phyloP scores from a whole-genome alignment of 441 rosid species.

The Syzygium syzygioides region DNA sequence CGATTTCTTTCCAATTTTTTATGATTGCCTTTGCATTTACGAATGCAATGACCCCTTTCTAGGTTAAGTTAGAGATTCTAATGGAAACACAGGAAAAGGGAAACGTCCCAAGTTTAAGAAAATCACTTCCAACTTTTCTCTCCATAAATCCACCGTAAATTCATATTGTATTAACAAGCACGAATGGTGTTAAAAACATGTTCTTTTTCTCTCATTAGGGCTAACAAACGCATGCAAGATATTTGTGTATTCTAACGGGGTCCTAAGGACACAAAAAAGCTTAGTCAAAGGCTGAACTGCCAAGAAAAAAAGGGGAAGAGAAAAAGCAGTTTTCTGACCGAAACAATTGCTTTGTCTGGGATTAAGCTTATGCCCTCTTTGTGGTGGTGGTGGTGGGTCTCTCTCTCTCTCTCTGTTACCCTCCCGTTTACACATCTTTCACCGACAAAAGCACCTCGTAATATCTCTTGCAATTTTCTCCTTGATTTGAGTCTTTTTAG shows the following conservation, averaged over 20 bases:
- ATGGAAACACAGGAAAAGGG: neutral
- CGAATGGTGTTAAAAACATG: neutral
- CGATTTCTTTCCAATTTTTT: neutral
- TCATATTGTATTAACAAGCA: neutral
- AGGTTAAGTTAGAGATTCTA: neutral
- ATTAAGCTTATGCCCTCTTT: neutral
- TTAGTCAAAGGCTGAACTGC: neutral
- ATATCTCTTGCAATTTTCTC: neutral
- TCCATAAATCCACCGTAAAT: neutral
- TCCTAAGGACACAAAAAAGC: neutral
- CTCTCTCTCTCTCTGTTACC: neutral
- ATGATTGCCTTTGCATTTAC: neutral
- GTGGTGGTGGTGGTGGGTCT: neutral
- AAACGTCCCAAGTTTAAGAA: neutral
- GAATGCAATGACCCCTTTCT: neutral
- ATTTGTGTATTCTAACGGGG: neutral
- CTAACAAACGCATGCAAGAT: neutral
- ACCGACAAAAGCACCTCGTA: neutral
- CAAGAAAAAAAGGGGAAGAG: neutral
- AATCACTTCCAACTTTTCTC: neutral
- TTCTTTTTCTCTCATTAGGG: neutral
- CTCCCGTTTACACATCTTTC: neutral
- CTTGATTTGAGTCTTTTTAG: neutral
- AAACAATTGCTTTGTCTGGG: neutral
- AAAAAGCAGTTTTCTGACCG: neutral